Evolutionary conservation across 495 filamentous ascomycete genomes (phyloP), one percentile per base, ranked within the genome.

Genomic region (Hyphodiscus hymeniophilus): DNA sequence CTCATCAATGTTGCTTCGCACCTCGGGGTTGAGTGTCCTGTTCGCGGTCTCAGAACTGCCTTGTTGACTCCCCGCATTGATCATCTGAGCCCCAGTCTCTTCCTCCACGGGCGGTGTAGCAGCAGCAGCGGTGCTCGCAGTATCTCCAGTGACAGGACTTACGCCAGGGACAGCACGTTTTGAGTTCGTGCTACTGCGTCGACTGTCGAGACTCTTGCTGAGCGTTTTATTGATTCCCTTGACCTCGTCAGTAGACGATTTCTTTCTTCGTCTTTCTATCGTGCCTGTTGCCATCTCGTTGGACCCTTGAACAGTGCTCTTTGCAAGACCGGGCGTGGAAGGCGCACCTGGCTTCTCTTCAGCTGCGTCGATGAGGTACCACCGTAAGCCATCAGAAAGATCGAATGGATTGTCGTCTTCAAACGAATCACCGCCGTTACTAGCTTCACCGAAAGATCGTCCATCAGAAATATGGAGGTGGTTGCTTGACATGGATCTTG

Each of bases 371-470:
- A 97, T 76, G 2, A 97, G 76, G 59, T 95, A 97, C 92, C 92
- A 99, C 23, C 91, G 77, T 15, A 99, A 70, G 15, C 92, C 92
- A 58, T 99, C 92, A 0, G 89, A 95, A 13, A 99, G 75, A 53
- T 95, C 90, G 57, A 97, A 99, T 1, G 92, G 92, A 60, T 99
- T 99, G 48, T 99, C 92, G 51, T 98, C 90, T 35, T 92, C 88
- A 26, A 56, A 57, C 6, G 65, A 65, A 16, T 71, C 69, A 12
- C 69, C 74, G 43, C 82, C 80, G 62, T 70, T 77, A 24, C 65
- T 65, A 31, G 70, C 66, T 15, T 45, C 53, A 7, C 69, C 73
- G 6, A 79, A 63, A 3, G 76, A 80, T 38, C 65, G 63, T 35
- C 73, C 68, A 45, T 82, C 80, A 20, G 57, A 50, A 3, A 52